Conservation (phyloP, 2,329 filamentous ascomycete genomes). For the Aureobasidium vineae region DNA sequence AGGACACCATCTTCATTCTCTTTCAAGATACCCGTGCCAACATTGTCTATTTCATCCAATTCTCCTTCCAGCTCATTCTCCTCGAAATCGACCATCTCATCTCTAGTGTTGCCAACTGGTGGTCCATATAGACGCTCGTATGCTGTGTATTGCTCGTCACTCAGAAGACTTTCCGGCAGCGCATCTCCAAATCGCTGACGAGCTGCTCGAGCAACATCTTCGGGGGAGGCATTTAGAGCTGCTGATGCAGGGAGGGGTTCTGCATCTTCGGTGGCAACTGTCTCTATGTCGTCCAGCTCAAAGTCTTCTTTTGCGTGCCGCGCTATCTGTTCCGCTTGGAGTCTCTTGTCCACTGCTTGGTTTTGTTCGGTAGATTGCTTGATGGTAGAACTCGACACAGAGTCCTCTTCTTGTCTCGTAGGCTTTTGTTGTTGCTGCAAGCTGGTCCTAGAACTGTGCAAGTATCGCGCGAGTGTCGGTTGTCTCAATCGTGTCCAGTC, state of each 20-base stretch:
- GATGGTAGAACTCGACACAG: neutral
- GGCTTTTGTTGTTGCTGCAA: neutral
- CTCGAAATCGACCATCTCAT: conserved; percentile 42
- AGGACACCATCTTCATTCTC: conserved; percentile 57
- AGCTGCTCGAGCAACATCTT: conserved; percentile 66
- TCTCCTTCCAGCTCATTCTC: conserved; percentile 36
- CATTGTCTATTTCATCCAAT: conserved; percentile 48
- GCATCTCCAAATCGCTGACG: conserved; percentile 74
- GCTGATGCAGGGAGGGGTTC: neutral
- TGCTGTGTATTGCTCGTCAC: conserved; percentile 66
- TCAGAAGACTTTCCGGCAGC: conserved; percentile 69
- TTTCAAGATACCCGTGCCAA: conserved; percentile 54
- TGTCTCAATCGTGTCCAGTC: conserved; percentile 16
- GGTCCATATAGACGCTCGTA: conserved; percentile 81
- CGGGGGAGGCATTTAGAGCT: conserved; percentile 35
- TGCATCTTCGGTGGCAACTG: conserved; percentile 40
- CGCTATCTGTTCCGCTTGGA: conserved; percentile 3
- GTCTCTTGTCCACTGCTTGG: neutral
- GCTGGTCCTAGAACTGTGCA: neutral
- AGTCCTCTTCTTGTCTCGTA: neutral
- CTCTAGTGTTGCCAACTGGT: conserved; percentile 64
- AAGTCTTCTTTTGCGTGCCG: conserved; percentile 19
- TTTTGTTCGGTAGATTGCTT: neutral
- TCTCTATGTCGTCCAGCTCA: neutral
- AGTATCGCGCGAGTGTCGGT: neutral